phyloP scores from a whole-genome alignment of 345 rosid species.

The Eucalyptus grandis region DNA sequence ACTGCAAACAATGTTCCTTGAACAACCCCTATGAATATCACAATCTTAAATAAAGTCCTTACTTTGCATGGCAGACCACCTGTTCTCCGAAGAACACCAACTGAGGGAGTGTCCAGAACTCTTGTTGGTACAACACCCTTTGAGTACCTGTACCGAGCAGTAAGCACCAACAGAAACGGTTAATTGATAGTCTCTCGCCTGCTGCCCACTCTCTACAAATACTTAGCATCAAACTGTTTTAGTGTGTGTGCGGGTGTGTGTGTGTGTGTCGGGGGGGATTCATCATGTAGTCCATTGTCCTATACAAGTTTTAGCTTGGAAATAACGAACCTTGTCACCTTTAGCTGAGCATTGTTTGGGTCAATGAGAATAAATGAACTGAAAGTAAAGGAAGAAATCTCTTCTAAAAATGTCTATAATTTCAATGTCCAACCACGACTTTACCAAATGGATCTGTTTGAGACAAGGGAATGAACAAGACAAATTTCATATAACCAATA shows the following conservation, averaged over 20 bases:
- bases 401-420: neutral
- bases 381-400: neutral
- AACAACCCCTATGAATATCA: neutral
- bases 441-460: neutral
- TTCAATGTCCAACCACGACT: neutral
- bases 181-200: neutral
- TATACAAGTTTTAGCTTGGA: neutral
- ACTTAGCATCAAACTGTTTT: neutral
- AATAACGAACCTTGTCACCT: neutral
- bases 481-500: neutral
- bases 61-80: conserved; percentile 77
- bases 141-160: conserved; percentile 40
- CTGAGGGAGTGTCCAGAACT: conserved; percentile 70
- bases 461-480: neutral
- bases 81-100: conserved; percentile 40
- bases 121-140: conserved; percentile 39
- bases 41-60: neutral
- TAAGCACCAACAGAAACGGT: neutral
- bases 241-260: neutral
- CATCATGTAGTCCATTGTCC: neutral
- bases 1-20: neutral
- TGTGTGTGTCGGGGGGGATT: neutral
- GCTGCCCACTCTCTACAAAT: neutral
- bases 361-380: neutral
- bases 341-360: neutral